Percentiles rank a stretch among this genome's conserved stretches.
phyloP scores from a whole-genome alignment of 306 rosid species.

The Casuarina cunninghamiana region DNA sequence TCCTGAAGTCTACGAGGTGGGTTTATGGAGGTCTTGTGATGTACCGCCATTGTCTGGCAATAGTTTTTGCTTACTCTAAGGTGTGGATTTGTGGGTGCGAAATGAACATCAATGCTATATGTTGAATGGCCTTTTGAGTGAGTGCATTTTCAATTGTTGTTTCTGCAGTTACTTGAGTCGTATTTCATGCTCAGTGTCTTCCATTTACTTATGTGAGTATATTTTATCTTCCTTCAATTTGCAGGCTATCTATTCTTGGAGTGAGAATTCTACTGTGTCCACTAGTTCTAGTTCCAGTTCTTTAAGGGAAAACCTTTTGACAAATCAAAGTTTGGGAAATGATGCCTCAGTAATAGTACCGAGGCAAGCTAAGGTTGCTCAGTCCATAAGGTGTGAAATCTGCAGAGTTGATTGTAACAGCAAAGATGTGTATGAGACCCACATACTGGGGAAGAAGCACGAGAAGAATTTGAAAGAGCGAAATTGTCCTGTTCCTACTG shows the following conservation, averaged over 20 bases:
- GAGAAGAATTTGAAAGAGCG: conserved; percentile 39
- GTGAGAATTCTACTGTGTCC: conserved; percentile 36
- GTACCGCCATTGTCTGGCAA: background rate
- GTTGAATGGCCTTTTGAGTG: background rate
- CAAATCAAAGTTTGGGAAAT: conserved; percentile 26
- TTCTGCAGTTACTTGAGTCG: background rate
- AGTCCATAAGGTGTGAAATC: conserved; percentile 42
- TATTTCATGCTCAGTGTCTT: background rate
- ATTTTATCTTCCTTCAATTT: conserved; percentile 10
- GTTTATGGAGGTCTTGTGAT: background rate
- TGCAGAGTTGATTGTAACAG: conserved; percentile 47
- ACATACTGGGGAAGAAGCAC: conserved; percentile 54
- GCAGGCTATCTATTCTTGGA: conserved; percentile 45
- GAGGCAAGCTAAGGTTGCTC: conserved; percentile 32
- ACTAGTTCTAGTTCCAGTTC: conserved; percentile 31
- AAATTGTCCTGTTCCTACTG: conserved; percentile 22
- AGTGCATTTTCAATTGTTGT: background rate
- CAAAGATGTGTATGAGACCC: conserved; percentile 45
- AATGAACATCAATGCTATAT: background rate
- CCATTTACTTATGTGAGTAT: background rate
- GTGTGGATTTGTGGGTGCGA: background rate
- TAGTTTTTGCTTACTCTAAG: no score
- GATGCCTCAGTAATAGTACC: conserved; percentile 18
- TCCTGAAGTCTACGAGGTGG: background rate
- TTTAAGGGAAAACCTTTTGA: conserved; percentile 33